These are phyloP conservation scores for Pochonia chlamydosporia DNA, from an alignment of 2,329 filamentous ascomycete species.

Conservation along the genomic window DNA sequence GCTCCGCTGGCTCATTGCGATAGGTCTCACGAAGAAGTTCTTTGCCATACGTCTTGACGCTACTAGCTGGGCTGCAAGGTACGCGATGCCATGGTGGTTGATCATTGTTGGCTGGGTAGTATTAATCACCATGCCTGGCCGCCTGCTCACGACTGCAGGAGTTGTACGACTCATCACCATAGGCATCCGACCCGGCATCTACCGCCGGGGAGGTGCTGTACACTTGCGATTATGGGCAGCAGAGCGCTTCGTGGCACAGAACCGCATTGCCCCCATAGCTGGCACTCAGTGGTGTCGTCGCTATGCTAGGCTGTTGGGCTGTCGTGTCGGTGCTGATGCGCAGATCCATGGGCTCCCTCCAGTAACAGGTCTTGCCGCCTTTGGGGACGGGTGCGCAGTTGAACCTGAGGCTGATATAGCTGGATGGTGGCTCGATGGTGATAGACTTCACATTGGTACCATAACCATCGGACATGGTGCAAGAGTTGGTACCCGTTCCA, in stretches of 20 bases:
- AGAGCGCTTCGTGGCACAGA: conserved; percentile 10
- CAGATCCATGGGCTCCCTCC: conserved; percentile 15
- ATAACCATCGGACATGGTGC: conserved; percentile 13
- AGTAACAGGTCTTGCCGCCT: conserved; percentile 13
- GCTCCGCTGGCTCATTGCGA: conserved; percentile 8
- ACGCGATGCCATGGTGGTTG: conserved; percentile 11
- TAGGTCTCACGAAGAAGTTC: conserved; percentile 10
- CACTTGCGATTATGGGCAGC: conserved; percentile 15
- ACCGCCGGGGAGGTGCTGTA: conserved; percentile 11
- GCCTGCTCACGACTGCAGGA: conserved; percentile 11
- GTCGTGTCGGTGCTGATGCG: conserved; percentile 12
- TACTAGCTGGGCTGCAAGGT: conserved; percentile 9
- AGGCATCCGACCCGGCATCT: conserved; percentile 13
- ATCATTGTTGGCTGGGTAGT: conserved; percentile 10
- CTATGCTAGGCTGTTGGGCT: conserved; percentile 14
- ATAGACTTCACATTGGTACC: conserved; percentile 13
- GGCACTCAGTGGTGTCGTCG: conserved; percentile 13
- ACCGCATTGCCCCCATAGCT: conserved; percentile 8
- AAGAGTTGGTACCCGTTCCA: conserved; percentile 12
- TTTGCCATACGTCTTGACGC: conserved; percentile 5
- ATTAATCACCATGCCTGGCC: conserved; percentile 12
- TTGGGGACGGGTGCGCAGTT: conserved; percentile 13
- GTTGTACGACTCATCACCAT: conserved; percentile 7
- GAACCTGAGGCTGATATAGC: conserved; percentile 15
- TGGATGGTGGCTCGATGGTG: conserved; percentile 18